A percentile compares a stretch with the other conserved stretches of the same genome.
These are phyloP conservation scores for Clarkia xantiana DNA, from an alignment of 345 rosid genomes.

Conservation along the genomic window DNA sequence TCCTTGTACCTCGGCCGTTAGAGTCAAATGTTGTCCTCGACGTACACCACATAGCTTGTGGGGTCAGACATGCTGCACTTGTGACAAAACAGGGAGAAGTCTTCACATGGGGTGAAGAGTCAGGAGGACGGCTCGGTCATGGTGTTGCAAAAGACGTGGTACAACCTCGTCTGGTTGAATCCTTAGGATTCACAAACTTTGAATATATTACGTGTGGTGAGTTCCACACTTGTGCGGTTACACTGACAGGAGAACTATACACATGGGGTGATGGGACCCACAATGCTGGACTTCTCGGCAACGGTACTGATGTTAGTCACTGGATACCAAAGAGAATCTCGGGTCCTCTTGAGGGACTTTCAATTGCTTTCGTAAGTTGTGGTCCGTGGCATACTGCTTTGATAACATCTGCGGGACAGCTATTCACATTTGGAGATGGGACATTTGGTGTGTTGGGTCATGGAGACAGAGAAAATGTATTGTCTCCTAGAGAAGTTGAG, in stretches of 20 bases:
- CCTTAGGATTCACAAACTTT: constrained; percentile 43
- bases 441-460: constrained; percentile 94
- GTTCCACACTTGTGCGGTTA: constrained; percentile 88
- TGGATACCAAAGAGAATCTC: constrained; percentile 97
- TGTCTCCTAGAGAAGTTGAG: constrained; percentile 74
- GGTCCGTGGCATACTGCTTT: constrained; percentile 99
- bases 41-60: constrained; percentile 82
- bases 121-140: constrained; percentile 95
- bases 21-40: constrained; percentile 82
- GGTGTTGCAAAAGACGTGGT: constrained; percentile 64
- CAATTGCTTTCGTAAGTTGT: constrained; percentile 70
- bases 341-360: constrained; percentile 92
- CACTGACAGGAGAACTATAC: constrained; percentile 80
- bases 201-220: constrained; percentile 92
- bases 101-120: constrained; percentile 95
- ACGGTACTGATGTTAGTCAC: constrained; percentile 76
- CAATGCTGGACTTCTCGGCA: constrained; percentile 90
- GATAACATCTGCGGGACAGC: constrained; percentile 71
- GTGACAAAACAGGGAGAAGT: constrained; percentile 90
- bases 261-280: constrained; percentile 96
- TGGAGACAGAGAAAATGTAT: constrained; percentile 55
- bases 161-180: constrained; percentile 70
- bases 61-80: constrained; percentile 79
- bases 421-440: constrained; percentile 93
- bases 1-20: constrained; percentile 61